Conservation (phyloP, 805 yeast species). For the Geotrichum ghanense region DNA sequence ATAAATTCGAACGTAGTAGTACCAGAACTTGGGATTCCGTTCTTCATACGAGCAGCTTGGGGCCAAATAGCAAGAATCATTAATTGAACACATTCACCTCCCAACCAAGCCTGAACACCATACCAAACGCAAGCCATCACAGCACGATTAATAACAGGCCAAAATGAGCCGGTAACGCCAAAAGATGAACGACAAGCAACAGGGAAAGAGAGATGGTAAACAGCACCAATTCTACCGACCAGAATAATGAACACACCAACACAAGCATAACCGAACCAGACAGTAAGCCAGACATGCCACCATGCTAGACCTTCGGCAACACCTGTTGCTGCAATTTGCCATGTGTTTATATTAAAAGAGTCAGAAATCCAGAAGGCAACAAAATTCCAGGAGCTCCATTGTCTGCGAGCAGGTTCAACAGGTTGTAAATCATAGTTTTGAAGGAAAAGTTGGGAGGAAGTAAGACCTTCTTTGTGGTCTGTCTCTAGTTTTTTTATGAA, state of each 20-base stretch:
- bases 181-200: constrained; percentile 71
- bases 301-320: constrained; percentile 65
- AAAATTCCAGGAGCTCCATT: constrained; percentile 80
- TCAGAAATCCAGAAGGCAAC: constrained; percentile 82
- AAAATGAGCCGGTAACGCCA: constrained; percentile 76
- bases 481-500: constrained; percentile 16
- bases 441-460: constrained; percentile 52
- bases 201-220: constrained; percentile 77
- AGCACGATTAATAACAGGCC: constrained; percentile 84
- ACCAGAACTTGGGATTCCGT: constrained; percentile 46
- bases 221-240: constrained; percentile 70
- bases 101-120: constrained; percentile 75
- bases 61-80: constrained; percentile 72
- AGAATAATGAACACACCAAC: constrained; percentile 59
- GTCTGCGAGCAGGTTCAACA: constrained; percentile 59
- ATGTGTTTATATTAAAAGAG: constrained; percentile 79
- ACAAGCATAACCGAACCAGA: constrained; percentile 71
- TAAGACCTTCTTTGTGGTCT: constrained; percentile 29
- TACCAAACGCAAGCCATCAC: constrained; percentile 86
- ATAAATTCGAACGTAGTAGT: constrained; percentile 65
- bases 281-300: constrained; percentile 89
- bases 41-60: constrained; percentile 22
- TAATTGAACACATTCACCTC: constrained; percentile 69
- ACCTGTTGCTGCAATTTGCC: constrained; percentile 87
- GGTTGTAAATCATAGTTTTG: constrained; percentile 70